phyloP scores from a whole-genome alignment of 352 stramenopile species.

The Phytophthora pinifolia region DNA sequence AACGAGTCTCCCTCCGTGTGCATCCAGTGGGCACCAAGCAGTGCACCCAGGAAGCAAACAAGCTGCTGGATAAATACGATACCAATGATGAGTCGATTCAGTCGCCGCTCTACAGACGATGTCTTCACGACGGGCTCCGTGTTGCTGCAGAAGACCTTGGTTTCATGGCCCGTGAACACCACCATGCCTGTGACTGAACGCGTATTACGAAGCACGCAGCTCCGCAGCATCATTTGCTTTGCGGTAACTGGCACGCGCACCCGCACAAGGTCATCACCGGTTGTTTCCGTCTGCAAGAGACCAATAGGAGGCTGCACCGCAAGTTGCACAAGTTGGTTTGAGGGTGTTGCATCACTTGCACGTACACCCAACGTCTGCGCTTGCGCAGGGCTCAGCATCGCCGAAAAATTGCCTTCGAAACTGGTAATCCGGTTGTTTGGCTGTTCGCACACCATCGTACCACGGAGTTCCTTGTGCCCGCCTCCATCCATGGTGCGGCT shows the following conservation, averaged over 20 bases:
- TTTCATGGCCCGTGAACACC: conserved; percentile 89
- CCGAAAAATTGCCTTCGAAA: conserved; percentile 76
- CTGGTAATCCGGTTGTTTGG: conserved; percentile 86
- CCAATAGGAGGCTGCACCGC: conserved; percentile 10
- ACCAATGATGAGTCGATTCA: conserved; percentile 73
- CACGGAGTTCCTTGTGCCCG: conserved; percentile 47
- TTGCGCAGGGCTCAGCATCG: conserved; percentile 38
- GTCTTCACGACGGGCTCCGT: conserved; percentile 76
- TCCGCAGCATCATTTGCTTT: conserved; percentile 90
- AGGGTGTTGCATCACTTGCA: conserved; percentile 4
- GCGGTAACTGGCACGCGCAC: conserved; percentile 66
- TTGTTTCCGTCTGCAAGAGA: conserved; percentile 33
- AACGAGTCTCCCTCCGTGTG: conserved; percentile 55
- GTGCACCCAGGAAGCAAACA: conserved; percentile 62
- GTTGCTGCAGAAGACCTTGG: conserved; percentile 85
- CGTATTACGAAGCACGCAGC: conserved; percentile 89
- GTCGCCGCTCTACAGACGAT: conserved; percentile 70
- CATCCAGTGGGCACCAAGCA: conserved; percentile 76
- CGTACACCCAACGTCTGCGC: conserved; percentile 39
- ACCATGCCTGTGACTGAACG: conserved; percentile 79
- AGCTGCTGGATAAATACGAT: conserved; percentile 78
- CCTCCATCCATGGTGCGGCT: conserved; percentile 17
- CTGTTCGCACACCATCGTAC: conserved; percentile 68
- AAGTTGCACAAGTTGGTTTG: background rate
- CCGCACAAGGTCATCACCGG: conserved; percentile 33